Percentiles rank a stretch among this genome's conserved stretches.
Conservation (phyloP, 2,329 filamentous ascomycete species). For the Trichocomaceae sp. region DNA sequence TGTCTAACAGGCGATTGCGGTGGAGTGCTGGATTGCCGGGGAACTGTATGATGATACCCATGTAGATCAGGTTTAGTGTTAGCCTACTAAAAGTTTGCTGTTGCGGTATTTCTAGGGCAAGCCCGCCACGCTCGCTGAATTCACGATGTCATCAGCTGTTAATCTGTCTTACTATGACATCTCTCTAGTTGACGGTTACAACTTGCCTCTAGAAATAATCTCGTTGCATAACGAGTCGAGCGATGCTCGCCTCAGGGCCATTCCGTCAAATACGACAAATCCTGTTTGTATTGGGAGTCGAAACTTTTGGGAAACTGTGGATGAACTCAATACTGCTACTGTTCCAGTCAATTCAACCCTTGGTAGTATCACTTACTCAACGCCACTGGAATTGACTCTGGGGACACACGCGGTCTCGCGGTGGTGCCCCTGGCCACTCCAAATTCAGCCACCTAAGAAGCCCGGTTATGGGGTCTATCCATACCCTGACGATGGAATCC, state of each 20-base stretch:
- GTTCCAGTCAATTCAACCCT: constrained; percentile 44
- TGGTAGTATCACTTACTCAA: constrained; percentile 57
- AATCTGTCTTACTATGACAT: constrained; percentile 76
- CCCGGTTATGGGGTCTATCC: constrained; percentile 72
- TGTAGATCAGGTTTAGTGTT: neutral
- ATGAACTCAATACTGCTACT: constrained; percentile 46
- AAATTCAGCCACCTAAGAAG: constrained; percentile 58
- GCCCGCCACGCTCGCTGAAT: constrained; percentile 73
- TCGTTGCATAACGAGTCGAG: constrained; percentile 47
- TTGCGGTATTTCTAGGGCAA: constrained; percentile 54
- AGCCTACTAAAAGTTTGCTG: neutral
- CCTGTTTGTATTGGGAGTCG: constrained; percentile 67
- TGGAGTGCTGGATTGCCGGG: constrained; percentile 60
- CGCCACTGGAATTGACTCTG: constrained; percentile 59
- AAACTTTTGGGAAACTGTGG: constrained; percentile 47
- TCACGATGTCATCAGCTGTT: constrained; percentile 56
- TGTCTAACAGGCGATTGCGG: constrained; percentile 74
- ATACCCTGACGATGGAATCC: constrained; percentile 68
- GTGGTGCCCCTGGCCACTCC: constrained; percentile 79
- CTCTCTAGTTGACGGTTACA: constrained; percentile 79
- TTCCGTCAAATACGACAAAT: constrained; percentile 71
- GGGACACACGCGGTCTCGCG: constrained; percentile 51
- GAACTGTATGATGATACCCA: constrained; percentile 50
- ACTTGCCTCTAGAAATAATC: constrained; percentile 48
- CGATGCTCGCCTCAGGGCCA: constrained; percentile 53